phyloP scores from a whole-genome alignment of 345 rosid genomes.

The Mercurialis annua region DNA sequence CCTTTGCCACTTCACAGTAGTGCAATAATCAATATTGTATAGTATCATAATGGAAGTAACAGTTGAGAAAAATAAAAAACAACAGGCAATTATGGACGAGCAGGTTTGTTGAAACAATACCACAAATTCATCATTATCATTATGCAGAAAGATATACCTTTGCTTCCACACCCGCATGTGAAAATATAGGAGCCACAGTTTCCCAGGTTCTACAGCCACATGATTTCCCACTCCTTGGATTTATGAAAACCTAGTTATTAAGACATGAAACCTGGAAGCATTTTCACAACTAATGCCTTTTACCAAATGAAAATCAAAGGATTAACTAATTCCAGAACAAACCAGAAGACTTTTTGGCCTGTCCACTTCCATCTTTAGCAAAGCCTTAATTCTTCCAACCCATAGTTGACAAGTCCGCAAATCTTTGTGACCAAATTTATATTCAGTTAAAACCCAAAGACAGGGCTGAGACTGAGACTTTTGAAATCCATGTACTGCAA shows the following conservation, averaged over 20 bases:
- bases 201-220: conserved; percentile 72
- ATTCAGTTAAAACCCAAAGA: conserved; percentile 44
- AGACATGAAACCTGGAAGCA: conserved; percentile 17
- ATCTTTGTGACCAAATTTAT: conserved; percentile 70
- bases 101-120: conserved; percentile 2
- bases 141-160: conserved; percentile 41
- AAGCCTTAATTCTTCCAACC: conserved; percentile 54
- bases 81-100: neutral
- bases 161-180: conserved; percentile 58
- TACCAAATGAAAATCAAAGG: conserved; percentile 4
- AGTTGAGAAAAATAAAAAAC: neutral
- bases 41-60: conserved; percentile 3
- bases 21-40: neutral
- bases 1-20: neutral
- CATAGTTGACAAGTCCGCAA: conserved; percentile 61
- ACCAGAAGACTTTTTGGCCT: conserved; percentile 90
- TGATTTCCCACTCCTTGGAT: conserved; percentile 88
- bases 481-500: conserved; percentile 53
- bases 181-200: conserved; percentile 71
- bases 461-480: conserved; percentile 62
- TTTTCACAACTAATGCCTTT: conserved; percentile 13
- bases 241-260: conserved; percentile 61
- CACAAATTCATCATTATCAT: neutral
- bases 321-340: conserved; percentile 21
- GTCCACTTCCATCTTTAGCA: conserved; percentile 44